phyloP scores from a whole-genome alignment of 306 rosid genomes.

The Prunus dulcis region DNA sequence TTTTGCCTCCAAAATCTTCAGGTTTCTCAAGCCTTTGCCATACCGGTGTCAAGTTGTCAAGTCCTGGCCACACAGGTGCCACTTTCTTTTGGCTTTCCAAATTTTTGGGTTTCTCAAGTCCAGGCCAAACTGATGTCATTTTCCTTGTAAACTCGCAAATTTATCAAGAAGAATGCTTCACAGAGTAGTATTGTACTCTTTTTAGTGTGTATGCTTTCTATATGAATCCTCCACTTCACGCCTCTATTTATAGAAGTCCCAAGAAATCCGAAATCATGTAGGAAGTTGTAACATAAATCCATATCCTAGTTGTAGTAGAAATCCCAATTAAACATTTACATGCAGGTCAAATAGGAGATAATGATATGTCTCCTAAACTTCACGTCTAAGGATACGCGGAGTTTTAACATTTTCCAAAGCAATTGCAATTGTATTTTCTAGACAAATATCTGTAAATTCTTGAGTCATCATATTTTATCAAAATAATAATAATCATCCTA shows the following conservation, averaged over 20 bases:
- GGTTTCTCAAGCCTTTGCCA: too few relatives aligned
- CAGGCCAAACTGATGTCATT: too few relatives aligned
- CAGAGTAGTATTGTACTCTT: neutral
- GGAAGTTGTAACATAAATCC: neutral
- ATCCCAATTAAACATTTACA: neutral
- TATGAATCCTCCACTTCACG: neutral
- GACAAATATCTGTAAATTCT: too few relatives aligned
- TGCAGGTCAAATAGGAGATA: neutral
- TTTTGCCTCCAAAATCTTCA: too few relatives aligned
- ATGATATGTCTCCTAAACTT: too few relatives aligned
- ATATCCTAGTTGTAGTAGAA: neutral
- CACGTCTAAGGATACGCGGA: too few relatives aligned
- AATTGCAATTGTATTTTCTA: too few relatives aligned
- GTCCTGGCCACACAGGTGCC: neutral
- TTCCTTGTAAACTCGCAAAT: too few relatives aligned
- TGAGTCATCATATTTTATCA: too few relatives aligned
- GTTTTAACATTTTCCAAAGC: too few relatives aligned
- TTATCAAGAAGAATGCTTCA: neutral
- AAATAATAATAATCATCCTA: too few relatives aligned
- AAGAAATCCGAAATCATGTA: neutral
- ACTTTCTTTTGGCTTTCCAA: neutral
- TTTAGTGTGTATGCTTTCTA: neutral
- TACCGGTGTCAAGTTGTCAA: too few relatives aligned
- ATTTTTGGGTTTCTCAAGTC: neutral
- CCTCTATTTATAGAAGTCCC: neutral